Evolutionary conservation across 1,284 basidiomycete species (phyloP).

Genomic region (Tranzscheliella williamsii): DNA sequence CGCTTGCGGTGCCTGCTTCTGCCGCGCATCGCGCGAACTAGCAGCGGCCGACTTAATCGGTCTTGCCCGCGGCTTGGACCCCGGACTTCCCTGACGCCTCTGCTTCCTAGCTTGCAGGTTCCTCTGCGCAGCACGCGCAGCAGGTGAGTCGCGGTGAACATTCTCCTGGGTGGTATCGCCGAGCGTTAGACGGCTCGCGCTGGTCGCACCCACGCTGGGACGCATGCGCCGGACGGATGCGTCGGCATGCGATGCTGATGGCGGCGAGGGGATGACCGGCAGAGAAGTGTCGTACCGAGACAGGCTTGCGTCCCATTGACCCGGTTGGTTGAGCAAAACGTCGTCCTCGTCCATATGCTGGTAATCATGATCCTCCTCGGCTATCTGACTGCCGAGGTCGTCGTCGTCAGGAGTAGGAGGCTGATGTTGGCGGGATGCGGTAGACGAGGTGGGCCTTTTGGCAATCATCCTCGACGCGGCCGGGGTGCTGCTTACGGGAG

Average conservation of each 20-base stretch:
- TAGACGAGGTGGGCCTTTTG: too few relatives aligned
- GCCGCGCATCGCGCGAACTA: too few relatives aligned
- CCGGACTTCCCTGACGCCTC: slow-evolving; percentile 24
- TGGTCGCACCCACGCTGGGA: slow-evolving; percentile 14
- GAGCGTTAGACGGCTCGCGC: neutral
- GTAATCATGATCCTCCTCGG: slow-evolving; percentile 3
- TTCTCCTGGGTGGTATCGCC: neutral
- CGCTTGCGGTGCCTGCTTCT: too few relatives aligned
- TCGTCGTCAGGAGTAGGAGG: slow-evolving; percentile 1
- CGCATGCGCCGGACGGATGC: slow-evolving; percentile 15
- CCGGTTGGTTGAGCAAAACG: neutral
- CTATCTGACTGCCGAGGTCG: slow-evolving; percentile 15
- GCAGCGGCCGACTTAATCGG: too few relatives aligned
- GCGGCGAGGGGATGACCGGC: slow-evolving; percentile 23
- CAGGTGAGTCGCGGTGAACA: slow-evolving; percentile 18
- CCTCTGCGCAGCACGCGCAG: slow-evolving; percentile 22
- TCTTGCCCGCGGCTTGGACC: slow-evolving; percentile 2
- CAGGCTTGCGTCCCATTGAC: slow-evolving; percentile 10
- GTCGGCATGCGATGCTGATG: slow-evolving; percentile 13
- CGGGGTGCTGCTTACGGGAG: slow-evolving; percentile 29
- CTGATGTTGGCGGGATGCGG: slow-evolving; percentile 3
- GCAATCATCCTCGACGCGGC: slow-evolving; percentile 14
- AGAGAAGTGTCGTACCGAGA: slow-evolving; percentile 7
- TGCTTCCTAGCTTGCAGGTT: slow-evolving; percentile 17
- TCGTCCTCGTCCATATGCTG: slow-evolving; percentile 2